Conservation (phyloP, 2,329 filamentous ascomycete genomes). For the Ceratocystis colombiana region DNA sequence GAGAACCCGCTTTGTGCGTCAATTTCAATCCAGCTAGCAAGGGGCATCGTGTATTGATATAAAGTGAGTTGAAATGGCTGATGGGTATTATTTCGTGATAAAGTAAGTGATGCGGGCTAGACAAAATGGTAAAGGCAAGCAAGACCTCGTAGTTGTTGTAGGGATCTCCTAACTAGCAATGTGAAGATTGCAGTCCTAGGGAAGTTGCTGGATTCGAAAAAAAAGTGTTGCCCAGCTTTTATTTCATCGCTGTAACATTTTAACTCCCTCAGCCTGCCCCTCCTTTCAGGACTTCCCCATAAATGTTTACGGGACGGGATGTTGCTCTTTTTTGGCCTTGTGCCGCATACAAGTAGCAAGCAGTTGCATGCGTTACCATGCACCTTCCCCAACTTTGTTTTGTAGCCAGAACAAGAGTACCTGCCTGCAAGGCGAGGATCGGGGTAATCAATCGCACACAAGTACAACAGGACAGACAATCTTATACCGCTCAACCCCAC, state of each 20-base stretch:
- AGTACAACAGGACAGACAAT: too few relatives aligned
- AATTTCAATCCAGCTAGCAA: slow-evolving; percentile 29
- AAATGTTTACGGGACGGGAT: background rate
- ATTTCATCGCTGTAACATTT: background rate
- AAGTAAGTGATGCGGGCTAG: background rate
- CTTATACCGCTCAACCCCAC: background rate
- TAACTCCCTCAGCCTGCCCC: background rate
- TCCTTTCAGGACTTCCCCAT: slow-evolving; percentile 15
- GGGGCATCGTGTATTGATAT: slow-evolving; percentile 4
- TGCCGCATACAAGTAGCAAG: too few relatives aligned
- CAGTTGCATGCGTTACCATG: background rate
- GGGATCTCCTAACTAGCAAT: background rate
- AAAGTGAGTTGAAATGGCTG: background rate
- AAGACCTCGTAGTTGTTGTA: background rate
- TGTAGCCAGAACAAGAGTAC: background rate
- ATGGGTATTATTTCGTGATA: background rate
- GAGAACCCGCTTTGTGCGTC: slow-evolving; percentile 44
- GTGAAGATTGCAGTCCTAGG: background rate
- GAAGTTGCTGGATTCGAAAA: background rate
- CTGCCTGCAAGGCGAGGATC: background rate
- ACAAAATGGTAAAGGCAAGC: background rate
- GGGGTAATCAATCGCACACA: too few relatives aligned
- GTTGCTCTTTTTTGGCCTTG: background rate
- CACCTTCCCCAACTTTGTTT: background rate
- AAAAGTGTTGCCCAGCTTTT: background rate